Percentiles rank a stretch among this genome's conserved stretches.
These are phyloP conservation scores for Quercus dentata DNA, from an alignment of 306 rosid genomes.

Conservation along the genomic window DNA sequence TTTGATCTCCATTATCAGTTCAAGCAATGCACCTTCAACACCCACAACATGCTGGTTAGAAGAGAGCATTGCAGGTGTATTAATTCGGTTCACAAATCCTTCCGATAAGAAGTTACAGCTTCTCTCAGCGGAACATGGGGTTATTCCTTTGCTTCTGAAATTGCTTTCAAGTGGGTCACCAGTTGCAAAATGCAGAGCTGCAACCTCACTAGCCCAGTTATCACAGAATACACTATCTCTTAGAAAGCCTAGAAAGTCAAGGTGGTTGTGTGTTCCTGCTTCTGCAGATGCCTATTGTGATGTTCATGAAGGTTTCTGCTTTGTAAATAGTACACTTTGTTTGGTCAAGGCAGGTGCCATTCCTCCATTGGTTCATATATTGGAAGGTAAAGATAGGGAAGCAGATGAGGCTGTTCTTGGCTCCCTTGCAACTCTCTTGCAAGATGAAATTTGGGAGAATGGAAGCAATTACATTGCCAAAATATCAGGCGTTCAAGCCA, in stretches of 20 bases:
- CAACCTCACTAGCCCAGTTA: slow-evolving; percentile 69
- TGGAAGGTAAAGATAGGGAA: slow-evolving; percentile 62
- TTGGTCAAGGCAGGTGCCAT: slow-evolving; percentile 77
- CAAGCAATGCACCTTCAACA: slow-evolving; percentile 37
- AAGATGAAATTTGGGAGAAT: slow-evolving; percentile 70
- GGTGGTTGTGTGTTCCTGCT: slow-evolving; percentile 70
- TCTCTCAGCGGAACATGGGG: slow-evolving; percentile 68
- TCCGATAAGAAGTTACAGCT: slow-evolving; percentile 73
- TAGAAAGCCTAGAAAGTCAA: slow-evolving; percentile 34
- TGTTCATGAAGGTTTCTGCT: slow-evolving; percentile 71
- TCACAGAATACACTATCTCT: slow-evolving; percentile 71
- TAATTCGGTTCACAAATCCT: slow-evolving; percentile 68
- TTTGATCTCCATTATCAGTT: slow-evolving; percentile 46
- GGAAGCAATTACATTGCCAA: slow-evolving; percentile 67
- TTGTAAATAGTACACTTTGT: slow-evolving; percentile 67
- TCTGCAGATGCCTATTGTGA: slow-evolving; percentile 54
- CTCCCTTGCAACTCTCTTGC: slow-evolving; percentile 73
- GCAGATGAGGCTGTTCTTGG: slow-evolving; percentile 68
- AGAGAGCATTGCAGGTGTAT: slow-evolving; percentile 49
- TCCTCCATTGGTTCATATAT: slow-evolving; percentile 49
- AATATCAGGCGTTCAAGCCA: slow-evolving; percentile 52
- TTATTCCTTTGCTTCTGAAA: slow-evolving; percentile 72
- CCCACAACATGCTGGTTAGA: slow-evolving; percentile 25
- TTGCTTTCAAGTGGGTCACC: slow-evolving; percentile 57
- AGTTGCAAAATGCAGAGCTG: slow-evolving; percentile 64